Evolutionary conservation across 805 yeast species (phyloP).

Genomic region (Wickerhamomyces queroliae): DNA sequence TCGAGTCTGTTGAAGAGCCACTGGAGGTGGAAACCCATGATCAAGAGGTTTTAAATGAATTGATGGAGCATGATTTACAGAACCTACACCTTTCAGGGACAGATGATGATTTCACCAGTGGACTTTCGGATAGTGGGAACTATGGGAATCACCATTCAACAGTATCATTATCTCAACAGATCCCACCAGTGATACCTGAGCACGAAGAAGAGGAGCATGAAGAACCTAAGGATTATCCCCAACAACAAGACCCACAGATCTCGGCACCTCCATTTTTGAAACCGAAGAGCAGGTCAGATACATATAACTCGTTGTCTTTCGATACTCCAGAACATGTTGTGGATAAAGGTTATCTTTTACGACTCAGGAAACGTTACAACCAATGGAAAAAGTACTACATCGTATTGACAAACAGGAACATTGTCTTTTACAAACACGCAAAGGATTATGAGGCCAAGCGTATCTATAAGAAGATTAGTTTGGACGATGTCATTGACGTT

Average conservation of each 20-base stretch:
- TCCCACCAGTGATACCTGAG: slow-evolving; percentile 7
- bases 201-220: slow-evolving; percentile 2
- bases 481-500: slow-evolving; percentile 36
- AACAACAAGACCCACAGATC: background rate
- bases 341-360: slow-evolving; percentile 34
- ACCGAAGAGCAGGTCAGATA: slow-evolving; percentile 8
- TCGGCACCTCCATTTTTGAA: background rate
- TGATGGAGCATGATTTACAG: slow-evolving; percentile 5
- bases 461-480: slow-evolving; percentile 26
- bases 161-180: background rate
- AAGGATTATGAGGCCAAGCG: slow-evolving; percentile 12
- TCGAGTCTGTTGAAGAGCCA: background rate
- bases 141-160: slow-evolving; percentile 2
- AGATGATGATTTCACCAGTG: slow-evolving; percentile 19
- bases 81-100: slow-evolving; percentile 16
- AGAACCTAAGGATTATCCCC: background rate
- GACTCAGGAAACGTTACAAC: slow-evolving; percentile 36
- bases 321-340: slow-evolving; percentile 28
- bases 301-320: slow-evolving; percentile 17
- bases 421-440: slow-evolving; percentile 34
- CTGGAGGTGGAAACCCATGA: background rate
- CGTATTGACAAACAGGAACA: slow-evolving; percentile 33
- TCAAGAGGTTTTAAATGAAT: background rate
- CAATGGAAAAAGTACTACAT: slow-evolving; percentile 44
- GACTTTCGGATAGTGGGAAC: slow-evolving; percentile 8